phyloP scores from a whole-genome alignment of 2,329 filamentous ascomycete species.

The Pseudogymnoascus sp. region DNA sequence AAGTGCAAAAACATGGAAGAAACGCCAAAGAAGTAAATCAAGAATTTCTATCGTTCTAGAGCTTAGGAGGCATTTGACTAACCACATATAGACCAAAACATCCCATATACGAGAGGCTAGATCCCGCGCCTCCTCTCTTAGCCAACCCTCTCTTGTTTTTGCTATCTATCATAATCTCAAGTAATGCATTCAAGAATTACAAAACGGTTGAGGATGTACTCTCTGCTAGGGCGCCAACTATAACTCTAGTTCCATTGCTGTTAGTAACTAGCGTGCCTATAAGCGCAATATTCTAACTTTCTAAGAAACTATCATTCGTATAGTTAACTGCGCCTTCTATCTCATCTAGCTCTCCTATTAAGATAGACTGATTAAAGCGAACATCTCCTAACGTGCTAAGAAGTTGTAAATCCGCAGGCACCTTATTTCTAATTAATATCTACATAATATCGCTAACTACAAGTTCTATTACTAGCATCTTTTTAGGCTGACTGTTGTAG shows the following conservation, averaged over 20 bases:
- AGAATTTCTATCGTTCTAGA: too few relatives aligned
- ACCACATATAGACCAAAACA: not conserved
- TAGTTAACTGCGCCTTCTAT: slow-evolving; percentile 70
- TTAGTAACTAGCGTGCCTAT: slow-evolving; percentile 96
- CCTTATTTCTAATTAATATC: slow-evolving; percentile 59
- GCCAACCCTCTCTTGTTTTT: slow-evolving; percentile 16
- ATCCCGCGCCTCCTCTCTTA: slow-evolving; percentile 3
- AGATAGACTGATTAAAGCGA: slow-evolving; percentile 97
- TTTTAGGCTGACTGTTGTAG: slow-evolving; percentile 39
- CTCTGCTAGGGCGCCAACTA: slow-evolving; percentile 44
- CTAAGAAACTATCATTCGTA: slow-evolving; percentile 71
- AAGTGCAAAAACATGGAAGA: slow-evolving; percentile 14
- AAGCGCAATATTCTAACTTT: slow-evolving; percentile 99
- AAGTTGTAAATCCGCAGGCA: slow-evolving; percentile 62
- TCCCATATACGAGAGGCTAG: not conserved
- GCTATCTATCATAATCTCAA: slow-evolving; percentile 11
- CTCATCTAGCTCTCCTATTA: slow-evolving; percentile 96
- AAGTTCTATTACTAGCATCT: slow-evolving; percentile 29
- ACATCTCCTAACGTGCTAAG: slow-evolving; percentile 73
- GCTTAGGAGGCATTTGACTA: not conserved
- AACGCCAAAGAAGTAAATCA: too few relatives aligned
- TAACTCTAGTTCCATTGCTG: slow-evolving; percentile 83
- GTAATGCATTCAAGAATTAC: slow-evolving; percentile 14
- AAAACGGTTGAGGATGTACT: slow-evolving; percentile 13
- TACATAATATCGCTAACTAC: slow-evolving; percentile 61